Conservation (phyloP, 2,329 filamentous ascomycete genomes). For the Cercospora sesami region DNA sequence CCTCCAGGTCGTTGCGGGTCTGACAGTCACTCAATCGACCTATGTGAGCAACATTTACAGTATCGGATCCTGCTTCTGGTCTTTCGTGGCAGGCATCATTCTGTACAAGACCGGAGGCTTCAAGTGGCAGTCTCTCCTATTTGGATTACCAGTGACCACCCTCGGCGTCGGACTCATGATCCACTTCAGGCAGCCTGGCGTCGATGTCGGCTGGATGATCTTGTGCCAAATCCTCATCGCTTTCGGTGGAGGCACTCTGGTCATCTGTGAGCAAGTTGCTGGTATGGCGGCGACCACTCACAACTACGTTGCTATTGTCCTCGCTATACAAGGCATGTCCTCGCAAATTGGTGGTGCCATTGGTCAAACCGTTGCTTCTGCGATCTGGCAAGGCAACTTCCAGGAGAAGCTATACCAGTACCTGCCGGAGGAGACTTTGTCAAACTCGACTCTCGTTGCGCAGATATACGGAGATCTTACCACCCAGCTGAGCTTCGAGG, state of each 20-base stretch:
- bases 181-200: constrained; percentile 39
- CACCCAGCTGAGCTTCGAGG: constrained; percentile 44
- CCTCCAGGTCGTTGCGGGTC: constrained; percentile 43
- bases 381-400: constrained; percentile 40
- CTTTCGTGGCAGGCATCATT: constrained; percentile 33
- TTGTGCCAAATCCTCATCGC: constrained; percentile 48
- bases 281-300: constrained; percentile 40
- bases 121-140: constrained; percentile 34
- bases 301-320: constrained; percentile 37
- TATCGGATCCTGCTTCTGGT: constrained; percentile 36
- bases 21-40: constrained; percentile 35
- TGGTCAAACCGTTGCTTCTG: constrained; percentile 38
- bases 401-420: constrained; percentile 38
- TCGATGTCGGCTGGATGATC: constrained; percentile 40
- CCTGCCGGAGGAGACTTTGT: constrained; percentile 44
- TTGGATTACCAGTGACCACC: constrained; percentile 36
- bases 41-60: constrained; percentile 45
- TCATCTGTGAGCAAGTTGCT: constrained; percentile 40
- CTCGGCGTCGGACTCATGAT: constrained; percentile 37
- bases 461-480: constrained; percentile 40
- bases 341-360: constrained; percentile 39
- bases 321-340: constrained; percentile 42
- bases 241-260: constrained; percentile 32
- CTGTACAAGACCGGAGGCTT: constrained; percentile 40
- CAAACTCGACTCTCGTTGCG: constrained; percentile 36